Evolutionary conservation across 1,139 yeast species (phyloP).

Genomic region (Zygoascus meyerae): DNA sequence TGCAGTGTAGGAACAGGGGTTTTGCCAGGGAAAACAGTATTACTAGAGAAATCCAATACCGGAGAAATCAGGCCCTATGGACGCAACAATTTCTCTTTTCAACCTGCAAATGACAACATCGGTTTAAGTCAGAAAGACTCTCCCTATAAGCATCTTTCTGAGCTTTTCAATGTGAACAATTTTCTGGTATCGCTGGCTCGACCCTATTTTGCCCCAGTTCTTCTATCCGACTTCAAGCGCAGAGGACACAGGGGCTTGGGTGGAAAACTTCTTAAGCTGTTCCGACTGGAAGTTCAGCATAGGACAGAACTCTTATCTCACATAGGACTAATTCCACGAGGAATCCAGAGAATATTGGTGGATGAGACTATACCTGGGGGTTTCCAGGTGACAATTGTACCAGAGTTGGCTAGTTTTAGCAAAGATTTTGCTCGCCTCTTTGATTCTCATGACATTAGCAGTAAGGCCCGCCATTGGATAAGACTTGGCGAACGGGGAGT

Average conservation of each 20-base stretch:
- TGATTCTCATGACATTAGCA: constrained; percentile 59
- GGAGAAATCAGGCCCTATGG: constrained; percentile 31
- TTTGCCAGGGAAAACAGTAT: constrained; percentile 47
- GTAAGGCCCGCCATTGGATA: constrained; percentile 85
- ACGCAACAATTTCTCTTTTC: constrained; percentile 28
- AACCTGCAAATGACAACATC: constrained; percentile 43
- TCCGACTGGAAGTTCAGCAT: constrained; percentile 71
- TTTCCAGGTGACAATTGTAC: constrained; percentile 85
- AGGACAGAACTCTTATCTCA: constrained; percentile 74
- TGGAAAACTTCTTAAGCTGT: constrained; percentile 40
- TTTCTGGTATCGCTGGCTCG: constrained; percentile 85
- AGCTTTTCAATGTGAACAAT: constrained; percentile 88
- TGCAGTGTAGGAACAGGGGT: constrained; percentile 67
- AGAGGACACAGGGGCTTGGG: constrained; percentile 44
- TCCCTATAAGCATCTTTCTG: constrained; percentile 84
- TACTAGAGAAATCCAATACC: constrained; percentile 58
- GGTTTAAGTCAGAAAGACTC: constrained; percentile 41
- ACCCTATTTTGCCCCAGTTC: constrained; percentile 86
- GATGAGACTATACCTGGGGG: constrained; percentile 83
- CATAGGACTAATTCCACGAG: constrained; percentile 66
- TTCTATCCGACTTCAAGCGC: constrained; percentile 77
- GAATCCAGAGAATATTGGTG: constrained; percentile 68
- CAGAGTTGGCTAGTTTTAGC: constrained; percentile 61
- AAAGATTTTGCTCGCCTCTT: constrained; percentile 66
- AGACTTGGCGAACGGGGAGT: constrained; percentile 86